phyloP scores from a whole-genome alignment of 1,139 yeast genomes.

The Waltiozyma sp. region DNA sequence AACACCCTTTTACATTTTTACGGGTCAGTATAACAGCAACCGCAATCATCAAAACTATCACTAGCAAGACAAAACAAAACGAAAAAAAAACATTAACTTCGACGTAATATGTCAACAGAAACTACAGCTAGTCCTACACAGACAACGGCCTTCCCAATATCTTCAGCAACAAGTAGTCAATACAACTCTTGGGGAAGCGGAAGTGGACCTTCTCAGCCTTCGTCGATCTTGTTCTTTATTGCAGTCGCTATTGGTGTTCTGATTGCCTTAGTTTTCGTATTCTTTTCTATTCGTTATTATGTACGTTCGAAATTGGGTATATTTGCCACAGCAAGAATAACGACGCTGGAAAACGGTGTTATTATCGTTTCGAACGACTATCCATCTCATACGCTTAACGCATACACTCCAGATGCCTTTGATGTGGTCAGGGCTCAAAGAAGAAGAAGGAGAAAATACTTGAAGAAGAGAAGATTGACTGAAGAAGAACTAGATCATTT shows the following conservation, averaged over 20 bases:
- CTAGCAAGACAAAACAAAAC: too few relatives aligned
- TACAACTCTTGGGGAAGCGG: not conserved
- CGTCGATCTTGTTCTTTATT: slow-evolving; percentile 49
- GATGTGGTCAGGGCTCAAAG: slow-evolving; percentile 3
- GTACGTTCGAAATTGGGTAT: slow-evolving; percentile 46
- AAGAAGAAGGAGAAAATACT: slow-evolving; percentile 16
- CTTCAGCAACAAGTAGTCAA: not conserved
- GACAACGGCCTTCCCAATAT: not conserved
- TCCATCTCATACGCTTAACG: slow-evolving; percentile 14
- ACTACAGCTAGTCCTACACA: not conserved
- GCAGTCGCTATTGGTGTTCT: slow-evolving; percentile 54
- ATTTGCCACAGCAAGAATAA: slow-evolving; percentile 31
- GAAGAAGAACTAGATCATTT: slow-evolving; percentile 50
- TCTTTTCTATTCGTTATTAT: slow-evolving; percentile 49
- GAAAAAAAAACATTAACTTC: too few relatives aligned
- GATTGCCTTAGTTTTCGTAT: slow-evolving; percentile 42
- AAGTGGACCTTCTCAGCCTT: slow-evolving; percentile 26
- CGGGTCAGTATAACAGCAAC: too few relatives aligned
- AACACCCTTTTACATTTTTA: too few relatives aligned
- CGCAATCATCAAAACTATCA: too few relatives aligned
- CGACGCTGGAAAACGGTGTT: slow-evolving; percentile 17
- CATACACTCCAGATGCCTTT: slow-evolving; percentile 11
- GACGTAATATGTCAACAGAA: too few relatives aligned
- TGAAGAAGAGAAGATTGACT: slow-evolving; percentile 42
- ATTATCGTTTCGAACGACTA: slow-evolving; percentile 15